Evolutionary conservation across 805 yeast species (phyloP).

Genomic region (Wickerhamomyces chaumierensis): DNA sequence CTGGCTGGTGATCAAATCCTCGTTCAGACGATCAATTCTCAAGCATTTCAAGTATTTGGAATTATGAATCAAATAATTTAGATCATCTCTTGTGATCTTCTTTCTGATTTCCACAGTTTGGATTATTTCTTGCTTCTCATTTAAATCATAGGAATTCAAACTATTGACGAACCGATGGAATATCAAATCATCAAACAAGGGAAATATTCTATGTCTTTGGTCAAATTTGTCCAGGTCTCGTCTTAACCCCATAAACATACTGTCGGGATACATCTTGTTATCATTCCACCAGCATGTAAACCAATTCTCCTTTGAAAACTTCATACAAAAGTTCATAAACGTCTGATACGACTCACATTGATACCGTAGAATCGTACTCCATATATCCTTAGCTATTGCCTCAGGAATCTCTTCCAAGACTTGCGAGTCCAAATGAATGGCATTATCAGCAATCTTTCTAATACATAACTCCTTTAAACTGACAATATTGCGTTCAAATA

Average conservation of each 20-base stretch:
- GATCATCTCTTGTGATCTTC: background rate
- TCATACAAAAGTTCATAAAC: background rate
- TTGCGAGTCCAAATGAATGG: background rate
- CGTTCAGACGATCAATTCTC: background rate
- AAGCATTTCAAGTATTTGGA: background rate
- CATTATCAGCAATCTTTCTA: background rate
- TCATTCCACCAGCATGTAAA: background rate
- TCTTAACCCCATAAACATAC: background rate
- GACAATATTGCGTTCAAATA: background rate
- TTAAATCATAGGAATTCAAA: background rate
- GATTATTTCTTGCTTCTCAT: background rate
- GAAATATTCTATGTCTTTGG: background rate
- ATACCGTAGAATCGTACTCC: background rate
- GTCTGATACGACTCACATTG: background rate
- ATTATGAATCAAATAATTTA: too few relatives aligned
- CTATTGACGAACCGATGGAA: background rate
- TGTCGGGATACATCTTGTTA: too few relatives aligned
- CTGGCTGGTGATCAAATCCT: background rate
- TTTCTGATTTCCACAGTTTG: background rate
- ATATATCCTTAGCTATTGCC: background rate
- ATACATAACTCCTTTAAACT: background rate
- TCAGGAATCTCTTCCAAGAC: background rate
- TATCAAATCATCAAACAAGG: background rate
- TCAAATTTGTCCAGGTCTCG: background rate
- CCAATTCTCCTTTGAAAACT: background rate